Base-by-base conservation (phyloP, 2,329 filamentous ascomycete species). In the Cladosporium sp. region DNA sequence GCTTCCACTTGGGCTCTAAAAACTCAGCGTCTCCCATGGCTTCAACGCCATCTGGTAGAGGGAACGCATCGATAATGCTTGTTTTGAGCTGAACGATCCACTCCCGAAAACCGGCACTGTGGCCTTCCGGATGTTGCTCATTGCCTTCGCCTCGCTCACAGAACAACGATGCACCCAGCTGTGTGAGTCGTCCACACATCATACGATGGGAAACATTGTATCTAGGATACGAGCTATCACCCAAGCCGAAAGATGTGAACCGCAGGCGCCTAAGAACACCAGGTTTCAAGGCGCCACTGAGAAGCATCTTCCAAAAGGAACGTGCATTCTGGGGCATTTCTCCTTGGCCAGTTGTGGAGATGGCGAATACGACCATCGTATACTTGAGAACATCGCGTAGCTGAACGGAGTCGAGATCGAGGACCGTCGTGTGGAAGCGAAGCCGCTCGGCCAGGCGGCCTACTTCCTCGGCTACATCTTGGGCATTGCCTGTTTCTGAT, bases 211-310 rank as follows among this genome's bases (percentile, higher is more conserved):
- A 90, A 82, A 88, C 95, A 71, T 98, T 98, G 57, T 74, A 93
- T 84, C 94, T 92, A 50, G 86, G 78, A 75, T 98, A 98, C 1
- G 91, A 95, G 62, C 87, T 95, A 68, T 98, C 93, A 0, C 93
- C 93, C 1, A 97, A 77, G 0, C 93, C 93, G 73, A 97, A 95
- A 0, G 85, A 86, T 3, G 88, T 85, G 69, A 95, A 97, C 1
- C 74, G 77, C 54, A 95, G 72, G 29, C 78, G 76, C 32, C 73
- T 65, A 33, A 98, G 73, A 59, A 84, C 91, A 13, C 78, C 80
- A 3, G 83, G 76, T 11, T 85, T 80, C 22, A 98, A 77, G 59
- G 82, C 88, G 67, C 86, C 90, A 57, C 88, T 79, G 15, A 95
- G 75, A 32, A 98, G 75, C 53, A 82, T 86, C 64, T 81, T 89